Evolutionary conservation across 1,284 basidiomycete species (phyloP).

Genomic region (Rhodotorula sp.): DNA sequence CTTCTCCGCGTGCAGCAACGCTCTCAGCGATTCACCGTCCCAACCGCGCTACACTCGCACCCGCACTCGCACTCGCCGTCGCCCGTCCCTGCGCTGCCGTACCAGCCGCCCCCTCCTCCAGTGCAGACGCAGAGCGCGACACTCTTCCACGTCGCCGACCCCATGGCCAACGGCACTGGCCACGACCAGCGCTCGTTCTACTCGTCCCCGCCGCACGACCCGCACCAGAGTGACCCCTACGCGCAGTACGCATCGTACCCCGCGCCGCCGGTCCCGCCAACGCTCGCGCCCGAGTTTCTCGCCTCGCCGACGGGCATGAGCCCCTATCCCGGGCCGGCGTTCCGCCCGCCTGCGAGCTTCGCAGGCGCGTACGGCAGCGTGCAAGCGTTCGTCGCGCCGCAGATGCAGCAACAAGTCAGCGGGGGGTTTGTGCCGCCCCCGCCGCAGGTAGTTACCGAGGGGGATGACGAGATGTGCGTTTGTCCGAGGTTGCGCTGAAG

Average conservation of each 20-base stretch:
- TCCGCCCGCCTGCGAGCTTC: not conserved
- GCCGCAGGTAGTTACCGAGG: not conserved
- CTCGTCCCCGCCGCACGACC: not conserved
- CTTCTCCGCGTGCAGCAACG: slow-evolving; percentile 35
- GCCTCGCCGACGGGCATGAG: slow-evolving; percentile 11
- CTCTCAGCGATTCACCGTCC: slow-evolving; percentile 44
- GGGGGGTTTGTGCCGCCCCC: not conserved
- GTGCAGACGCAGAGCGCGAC: slow-evolving; percentile 18
- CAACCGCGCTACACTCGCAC: slow-evolving; percentile 20
- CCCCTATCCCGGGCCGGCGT: slow-evolving; percentile 8
- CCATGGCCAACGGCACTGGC: not conserved
- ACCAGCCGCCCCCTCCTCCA: slow-evolving; percentile 26
- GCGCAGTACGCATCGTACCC: slow-evolving; percentile 1
- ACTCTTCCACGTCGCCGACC: not conserved
- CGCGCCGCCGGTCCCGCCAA: not conserved
- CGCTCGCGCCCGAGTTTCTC: slow-evolving; percentile 1
- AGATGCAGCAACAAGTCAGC: not conserved
- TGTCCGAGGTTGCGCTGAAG: not conserved
- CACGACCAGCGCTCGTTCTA: not conserved
- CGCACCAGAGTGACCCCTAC: not conserved
- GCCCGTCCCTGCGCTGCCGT: slow-evolving; percentile 19
- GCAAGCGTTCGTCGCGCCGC: not conserved
- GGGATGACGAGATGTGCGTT: slow-evolving; percentile 35
- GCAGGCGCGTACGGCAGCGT: not conserved
- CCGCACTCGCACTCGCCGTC: slow-evolving; percentile 5